Evolutionary conservation across 2,329 filamentous ascomycete genomes (phyloP), one percentile per base, ranked within the genome.

Genomic region (Lachnum nothofagi): DNA sequence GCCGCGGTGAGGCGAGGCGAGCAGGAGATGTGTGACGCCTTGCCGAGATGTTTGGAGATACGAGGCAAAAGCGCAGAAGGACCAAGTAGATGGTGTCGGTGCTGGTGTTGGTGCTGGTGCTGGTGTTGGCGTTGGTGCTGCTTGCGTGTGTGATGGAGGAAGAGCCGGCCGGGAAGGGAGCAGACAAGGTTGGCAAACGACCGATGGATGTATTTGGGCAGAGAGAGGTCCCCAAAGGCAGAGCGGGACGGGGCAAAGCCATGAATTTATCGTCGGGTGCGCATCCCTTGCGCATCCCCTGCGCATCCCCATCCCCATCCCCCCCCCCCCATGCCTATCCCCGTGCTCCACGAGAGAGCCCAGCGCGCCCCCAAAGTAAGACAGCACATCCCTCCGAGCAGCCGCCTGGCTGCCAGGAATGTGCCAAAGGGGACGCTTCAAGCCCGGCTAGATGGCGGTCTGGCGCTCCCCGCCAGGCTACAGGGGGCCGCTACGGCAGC

Each of bases 341-440:
- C 45, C 25, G 29, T 31, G 41, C 33, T 23, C 42, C 29, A 39
- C 16, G 22, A 20, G 14, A 16, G 16, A 33, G 16, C 35, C 22
- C 55, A 46, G 43, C 44, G n/a, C n/a, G n/a, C n/a, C n/a, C n/a
- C n/a, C n/a, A 48, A 46, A 53, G 44, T 48, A 54, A 56, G 55
- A 58, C 55, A 60, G 29, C 47, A 49, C 55, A 58, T 58, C 51
- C 56, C 55, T 53, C 54, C 54, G 52, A 50, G 22, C 45, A 48
- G 51, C 49, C 51, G 49, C 52, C 51, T 48, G 44, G 19, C 27
- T 42, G 20, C 29, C 39, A 51, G 51, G 50, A 57, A 57, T 53
- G 50, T 44, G 46, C 27, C 44, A 35, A 38, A 19, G 16, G 14
- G 33, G 16, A 35, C 12, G 34, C 17, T 37, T 7, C 4, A 20